A percentile compares a stretch with the other conserved stretches of the same genome.
These are phyloP conservation scores for Beauveria pseudobassiana DNA, from an alignment of 2,329 filamentous ascomycete species.

Conservation along the genomic window DNA sequence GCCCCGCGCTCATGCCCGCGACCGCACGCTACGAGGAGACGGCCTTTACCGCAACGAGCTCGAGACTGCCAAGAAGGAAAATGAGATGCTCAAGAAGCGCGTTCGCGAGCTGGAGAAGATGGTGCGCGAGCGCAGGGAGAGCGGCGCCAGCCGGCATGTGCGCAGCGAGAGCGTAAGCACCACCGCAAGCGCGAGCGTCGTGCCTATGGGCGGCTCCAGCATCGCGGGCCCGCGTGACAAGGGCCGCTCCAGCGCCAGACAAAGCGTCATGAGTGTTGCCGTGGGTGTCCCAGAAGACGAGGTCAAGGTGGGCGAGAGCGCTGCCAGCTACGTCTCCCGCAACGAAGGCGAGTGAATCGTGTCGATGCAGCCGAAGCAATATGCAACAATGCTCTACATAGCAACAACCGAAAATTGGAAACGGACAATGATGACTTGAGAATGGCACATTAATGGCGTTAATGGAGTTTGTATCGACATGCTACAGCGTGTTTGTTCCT, in stretches of 20 bases:
- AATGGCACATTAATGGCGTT: constrained; percentile 1
- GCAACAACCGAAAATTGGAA: not conserved
- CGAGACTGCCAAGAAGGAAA: constrained; percentile 55
- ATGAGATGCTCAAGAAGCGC: constrained; percentile 52
- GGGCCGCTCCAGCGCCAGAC: constrained; percentile 33
- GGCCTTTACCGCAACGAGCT: constrained; percentile 51
- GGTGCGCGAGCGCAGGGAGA: constrained; percentile 40
- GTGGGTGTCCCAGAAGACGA: constrained; percentile 54
- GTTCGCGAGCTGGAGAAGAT: constrained; percentile 55
- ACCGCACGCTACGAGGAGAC: constrained; percentile 57
- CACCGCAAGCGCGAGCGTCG: constrained; percentile 38
- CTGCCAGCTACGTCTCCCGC: constrained; percentile 32
- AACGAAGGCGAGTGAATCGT: not conserved
- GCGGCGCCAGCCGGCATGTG: constrained; percentile 34
- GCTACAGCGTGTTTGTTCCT: not conserved
- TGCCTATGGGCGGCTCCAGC: constrained; percentile 29
- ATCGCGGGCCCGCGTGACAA: constrained; percentile 41
- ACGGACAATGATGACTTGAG: not conserved
- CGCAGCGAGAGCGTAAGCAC: constrained; percentile 49
- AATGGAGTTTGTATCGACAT: not conserved
- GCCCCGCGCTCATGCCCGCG: constrained; percentile 47
- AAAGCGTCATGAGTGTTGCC: constrained; percentile 39
- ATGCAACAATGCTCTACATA: not conserved
- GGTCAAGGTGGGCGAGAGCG: constrained; percentile 54
- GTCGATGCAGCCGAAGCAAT: not conserved